Conservation (phyloP, 257 asterid species). For the Gynochthodes officinalis region DNA sequence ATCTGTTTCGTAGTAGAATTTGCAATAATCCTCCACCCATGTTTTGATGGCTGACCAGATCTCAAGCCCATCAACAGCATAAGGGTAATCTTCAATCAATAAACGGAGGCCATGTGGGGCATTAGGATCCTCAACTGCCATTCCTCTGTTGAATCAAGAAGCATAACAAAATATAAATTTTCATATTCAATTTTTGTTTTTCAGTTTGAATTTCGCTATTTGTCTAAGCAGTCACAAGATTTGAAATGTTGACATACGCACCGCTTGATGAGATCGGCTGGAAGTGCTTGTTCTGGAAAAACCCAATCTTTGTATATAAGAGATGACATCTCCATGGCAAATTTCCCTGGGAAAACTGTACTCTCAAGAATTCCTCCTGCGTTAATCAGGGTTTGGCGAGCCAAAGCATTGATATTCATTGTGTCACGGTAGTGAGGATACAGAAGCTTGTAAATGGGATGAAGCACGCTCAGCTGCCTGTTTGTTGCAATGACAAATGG, state of each 20-base stretch:
- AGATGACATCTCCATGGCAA: constrained; percentile 32
- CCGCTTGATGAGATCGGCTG: constrained; percentile 38
- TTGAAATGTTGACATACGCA: not conserved
- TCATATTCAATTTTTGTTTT: not conserved
- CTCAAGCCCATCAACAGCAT: constrained; percentile 75
- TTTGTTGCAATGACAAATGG: constrained; percentile 36
- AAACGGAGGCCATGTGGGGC: constrained; percentile 58
- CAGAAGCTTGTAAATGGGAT: constrained; percentile 31
- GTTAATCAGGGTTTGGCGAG: constrained; percentile 25
- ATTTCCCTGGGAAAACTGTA: constrained; percentile 23
- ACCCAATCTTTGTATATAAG: constrained; percentile 28
- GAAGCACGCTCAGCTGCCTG: constrained; percentile 32
- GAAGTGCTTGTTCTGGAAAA: constrained; percentile 37
- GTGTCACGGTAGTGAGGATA: constrained; percentile 35
- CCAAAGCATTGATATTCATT: constrained; percentile 33
- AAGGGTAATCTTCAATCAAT: constrained; percentile 73
- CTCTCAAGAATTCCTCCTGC: constrained; percentile 25
- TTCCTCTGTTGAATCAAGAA: constrained; percentile 43
- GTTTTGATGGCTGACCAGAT: constrained; percentile 68
- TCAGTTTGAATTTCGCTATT: too few species aligned
- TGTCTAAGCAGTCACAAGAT: too few species aligned
- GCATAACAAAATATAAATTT: not conserved
- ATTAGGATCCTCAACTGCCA: constrained; percentile 55
- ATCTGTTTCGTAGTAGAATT: constrained; percentile 49
- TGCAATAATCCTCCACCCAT: constrained; percentile 69